Evolutionary conservation across 139 green algal species (phyloP).

Genomic region (Auxenochlorella pyrenoidosa): DNA sequence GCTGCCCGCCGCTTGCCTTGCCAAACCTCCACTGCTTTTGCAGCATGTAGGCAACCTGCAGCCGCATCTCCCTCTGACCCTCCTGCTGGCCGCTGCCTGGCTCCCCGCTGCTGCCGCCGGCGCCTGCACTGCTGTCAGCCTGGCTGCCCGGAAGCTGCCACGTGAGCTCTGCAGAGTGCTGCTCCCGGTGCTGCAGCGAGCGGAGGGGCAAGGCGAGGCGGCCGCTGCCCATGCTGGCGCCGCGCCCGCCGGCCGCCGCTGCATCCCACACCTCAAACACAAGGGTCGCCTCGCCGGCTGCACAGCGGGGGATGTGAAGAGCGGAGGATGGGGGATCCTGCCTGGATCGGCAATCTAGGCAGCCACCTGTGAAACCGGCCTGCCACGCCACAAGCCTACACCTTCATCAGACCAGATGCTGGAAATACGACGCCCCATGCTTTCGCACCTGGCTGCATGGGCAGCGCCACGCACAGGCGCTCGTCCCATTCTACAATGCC

Average conservation of each 20-base stretch:
- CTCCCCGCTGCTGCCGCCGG: not conserved
- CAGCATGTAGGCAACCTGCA: conserved; percentile 34
- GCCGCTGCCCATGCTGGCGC: conserved; percentile 37
- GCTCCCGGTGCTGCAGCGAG: conserved; percentile 34
- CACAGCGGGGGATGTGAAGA: no score
- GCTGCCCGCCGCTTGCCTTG: conserved; percentile 5
- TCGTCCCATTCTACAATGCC: conserved; percentile 58
- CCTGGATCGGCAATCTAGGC: no score
- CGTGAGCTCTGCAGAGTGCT: conserved; percentile 7
- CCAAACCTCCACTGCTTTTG: conserved; percentile 30
- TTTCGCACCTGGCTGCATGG: conserved; percentile 2
- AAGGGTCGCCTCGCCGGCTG: conserved; percentile 35
- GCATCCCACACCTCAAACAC: conserved; percentile 51
- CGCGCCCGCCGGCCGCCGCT: conserved; percentile 40
- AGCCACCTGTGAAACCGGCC: no score
- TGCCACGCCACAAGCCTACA: no score
- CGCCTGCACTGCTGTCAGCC: not conserved
- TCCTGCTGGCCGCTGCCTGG: not conserved
- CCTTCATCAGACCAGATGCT: no score
- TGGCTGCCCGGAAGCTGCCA: conserved; percentile 4
- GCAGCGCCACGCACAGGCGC: conserved; percentile 70
- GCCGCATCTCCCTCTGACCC: not conserved
- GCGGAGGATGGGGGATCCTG: no score
- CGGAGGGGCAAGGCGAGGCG: not conserved
- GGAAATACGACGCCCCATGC: no score